Conservation (phyloP, 2,329 filamentous ascomycete genomes). For the Colletotrichum sp. region DNA sequence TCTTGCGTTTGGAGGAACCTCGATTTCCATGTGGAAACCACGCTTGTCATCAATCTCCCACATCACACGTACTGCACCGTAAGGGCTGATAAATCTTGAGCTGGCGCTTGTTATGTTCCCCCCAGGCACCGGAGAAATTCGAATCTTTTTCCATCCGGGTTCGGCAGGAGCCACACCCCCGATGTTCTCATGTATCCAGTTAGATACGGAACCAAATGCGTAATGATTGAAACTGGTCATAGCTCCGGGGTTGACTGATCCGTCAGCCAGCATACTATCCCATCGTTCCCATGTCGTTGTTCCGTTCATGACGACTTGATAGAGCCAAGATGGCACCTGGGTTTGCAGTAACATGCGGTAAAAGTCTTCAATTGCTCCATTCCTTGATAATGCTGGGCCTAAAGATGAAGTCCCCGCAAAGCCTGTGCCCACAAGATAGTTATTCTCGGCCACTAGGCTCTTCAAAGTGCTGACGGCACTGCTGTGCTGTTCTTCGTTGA, state of each 20-base stretch:
- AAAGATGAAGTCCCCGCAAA: constrained; percentile 49
- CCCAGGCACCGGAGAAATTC: constrained; percentile 38
- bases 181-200: constrained; percentile 50
- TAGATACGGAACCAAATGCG: constrained; percentile 49
- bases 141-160: constrained; percentile 43
- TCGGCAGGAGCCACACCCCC: constrained; percentile 43
- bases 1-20: background rate
- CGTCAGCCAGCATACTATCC: constrained; percentile 50
- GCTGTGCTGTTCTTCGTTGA: constrained; percentile 23
- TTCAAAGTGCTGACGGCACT: constrained; percentile 23
- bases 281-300: constrained; percentile 58
- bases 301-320: constrained; percentile 49
- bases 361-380: constrained; percentile 33
- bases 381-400: constrained; percentile 31
- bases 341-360: constrained; percentile 55
- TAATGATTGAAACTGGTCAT: constrained; percentile 60
- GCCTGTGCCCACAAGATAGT: constrained; percentile 35
- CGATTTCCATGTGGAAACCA: background rate
- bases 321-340: constrained; percentile 51
- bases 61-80: constrained; percentile 31
- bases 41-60: constrained; percentile 29
- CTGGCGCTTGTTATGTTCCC: constrained; percentile 38
- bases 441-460: rapidly evolving
- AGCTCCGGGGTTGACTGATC: constrained; percentile 46
- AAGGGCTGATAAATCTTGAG: constrained; percentile 32